Percentiles rank a stretch among this genome's conserved stretches.
Evolutionary conservation across 768 basidiomycete species (phyloP).

Genomic region (Tricholoma hemisulphureum): DNA sequence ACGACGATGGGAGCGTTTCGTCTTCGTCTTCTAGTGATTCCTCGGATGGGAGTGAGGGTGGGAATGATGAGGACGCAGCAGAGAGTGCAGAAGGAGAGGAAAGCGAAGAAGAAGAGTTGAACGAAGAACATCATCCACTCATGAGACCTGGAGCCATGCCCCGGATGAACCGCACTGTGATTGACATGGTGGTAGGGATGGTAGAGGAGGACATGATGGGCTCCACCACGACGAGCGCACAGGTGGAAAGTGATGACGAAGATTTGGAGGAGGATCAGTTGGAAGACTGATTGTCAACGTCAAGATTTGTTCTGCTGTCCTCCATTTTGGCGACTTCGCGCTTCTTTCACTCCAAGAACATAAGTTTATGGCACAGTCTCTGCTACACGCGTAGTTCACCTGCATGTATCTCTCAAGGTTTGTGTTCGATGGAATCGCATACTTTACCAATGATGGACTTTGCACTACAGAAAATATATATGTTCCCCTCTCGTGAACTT

Average conservation of each 20-base stretch:
- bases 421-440: not conserved
- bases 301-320: not conserved
- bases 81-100: slow-evolving; percentile 29
- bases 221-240: slow-evolving; percentile 23
- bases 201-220: slow-evolving; percentile 52
- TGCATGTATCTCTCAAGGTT: not conserved
- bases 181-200: slow-evolving; percentile 66
- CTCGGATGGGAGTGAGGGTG: slow-evolving; percentile 23
- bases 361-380: not conserved
- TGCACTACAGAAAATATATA: not conserved
- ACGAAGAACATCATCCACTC: slow-evolving; percentile 58
- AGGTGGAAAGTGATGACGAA: slow-evolving; percentile 32
- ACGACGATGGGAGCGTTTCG: slow-evolving; percentile 31
- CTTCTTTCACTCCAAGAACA: not conserved
- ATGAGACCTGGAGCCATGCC: slow-evolving; percentile 68
- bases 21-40: slow-evolving; percentile 32
- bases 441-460: not conserved
- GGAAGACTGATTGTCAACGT: slow-evolving; percentile 26
- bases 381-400: not conserved
- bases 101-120: slow-evolving; percentile 44
- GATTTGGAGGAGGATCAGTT: slow-evolving; percentile 52
- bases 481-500: no score
- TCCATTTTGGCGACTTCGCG: not conserved
- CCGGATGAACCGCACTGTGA: slow-evolving; percentile 60
- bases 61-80: slow-evolving; percentile 31